Evolutionary conservation across 1,139 yeast genomes (phyloP).

Genomic region (Wickerhamomyces sp.): DNA sequence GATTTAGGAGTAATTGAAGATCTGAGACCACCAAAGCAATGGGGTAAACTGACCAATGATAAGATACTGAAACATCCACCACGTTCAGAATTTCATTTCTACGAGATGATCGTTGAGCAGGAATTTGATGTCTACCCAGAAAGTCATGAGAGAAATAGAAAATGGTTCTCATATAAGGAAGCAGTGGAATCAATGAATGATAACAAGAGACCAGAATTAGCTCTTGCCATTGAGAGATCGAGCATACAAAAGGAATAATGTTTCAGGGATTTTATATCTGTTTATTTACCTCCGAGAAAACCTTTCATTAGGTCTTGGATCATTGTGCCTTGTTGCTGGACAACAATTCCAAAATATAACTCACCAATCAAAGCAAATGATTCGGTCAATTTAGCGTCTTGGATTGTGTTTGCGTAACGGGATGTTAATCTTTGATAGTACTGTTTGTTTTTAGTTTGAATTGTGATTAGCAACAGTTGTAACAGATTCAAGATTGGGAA

Average conservation of each 20-base stretch:
- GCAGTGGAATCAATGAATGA: constrained; percentile 60
- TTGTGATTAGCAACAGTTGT: constrained; percentile 60
- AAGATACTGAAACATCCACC: constrained; percentile 38
- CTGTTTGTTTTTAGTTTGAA: constrained; percentile 49
- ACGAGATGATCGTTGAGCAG: constrained; percentile 59
- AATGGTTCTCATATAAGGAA: constrained; percentile 73
- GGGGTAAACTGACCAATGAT: constrained; percentile 30
- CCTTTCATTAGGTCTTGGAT: constrained; percentile 87
- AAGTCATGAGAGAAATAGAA: constrained; percentile 46
- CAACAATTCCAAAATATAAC: constrained; percentile 52
- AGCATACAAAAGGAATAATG: constrained; percentile 9
- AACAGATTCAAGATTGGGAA: constrained; percentile 55
- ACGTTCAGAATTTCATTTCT: constrained; percentile 78
- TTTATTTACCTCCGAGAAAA: constrained; percentile 34
- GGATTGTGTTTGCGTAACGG: constrained; percentile 41
- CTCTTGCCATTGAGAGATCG: constrained; percentile 51
- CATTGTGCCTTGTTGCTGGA: constrained; percentile 58
- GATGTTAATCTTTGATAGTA: constrained; percentile 48
- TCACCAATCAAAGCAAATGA: constrained; percentile 52
- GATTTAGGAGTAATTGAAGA: constrained; percentile 67
- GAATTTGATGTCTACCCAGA: constrained; percentile 77
- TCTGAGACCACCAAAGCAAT: constrained; percentile 59
- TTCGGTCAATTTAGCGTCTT: constrained; percentile 30
- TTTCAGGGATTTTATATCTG: neutral
- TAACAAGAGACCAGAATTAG: constrained; percentile 64